phyloP scores from a whole-genome alignment of 2,329 filamentous ascomycete species.

The Leptographium procerum region DNA sequence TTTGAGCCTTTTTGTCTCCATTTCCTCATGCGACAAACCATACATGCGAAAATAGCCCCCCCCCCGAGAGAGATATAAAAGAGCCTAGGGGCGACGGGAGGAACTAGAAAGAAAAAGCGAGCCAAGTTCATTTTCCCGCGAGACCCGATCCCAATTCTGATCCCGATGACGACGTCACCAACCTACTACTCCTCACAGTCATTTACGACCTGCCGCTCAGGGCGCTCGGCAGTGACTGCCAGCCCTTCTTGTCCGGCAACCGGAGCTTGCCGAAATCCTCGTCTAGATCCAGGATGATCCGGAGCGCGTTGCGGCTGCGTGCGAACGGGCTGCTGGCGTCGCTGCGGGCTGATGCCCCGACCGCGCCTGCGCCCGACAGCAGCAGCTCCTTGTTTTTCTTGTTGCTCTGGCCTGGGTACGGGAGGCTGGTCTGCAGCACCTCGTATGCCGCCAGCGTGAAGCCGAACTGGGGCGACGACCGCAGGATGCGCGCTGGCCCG shows the following conservation, averaged over 20 bases:
- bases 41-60: not conserved
- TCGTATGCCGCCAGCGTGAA: slow-evolving; percentile 96
- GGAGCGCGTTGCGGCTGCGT: slow-evolving; percentile 77
- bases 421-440: slow-evolving; percentile 69
- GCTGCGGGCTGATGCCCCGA: slow-evolving; percentile 24
- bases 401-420: slow-evolving; percentile 50
- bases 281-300: slow-evolving; percentile 90
- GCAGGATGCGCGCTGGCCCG: slow-evolving; percentile 85
- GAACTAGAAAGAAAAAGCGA: not conserved
- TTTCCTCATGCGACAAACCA: no score
- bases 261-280: slow-evolving; percentile 77
- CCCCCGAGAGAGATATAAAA: not conserved
- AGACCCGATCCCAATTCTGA: no score
- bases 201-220: slow-evolving; percentile 28
- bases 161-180: no score
- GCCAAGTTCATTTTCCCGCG: no score
- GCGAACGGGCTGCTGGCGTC: slow-evolving; percentile 44
- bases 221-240: slow-evolving; percentile 39
- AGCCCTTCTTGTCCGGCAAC: slow-evolving; percentile 41
- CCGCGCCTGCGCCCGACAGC: not conserved
- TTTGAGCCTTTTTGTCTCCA: not conserved
- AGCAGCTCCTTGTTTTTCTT: slow-evolving; percentile 32
- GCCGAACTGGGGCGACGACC: slow-evolving; percentile 93
- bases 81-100: no score
- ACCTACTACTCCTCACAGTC: no score